A percentile compares a stretch with the other conserved stretches of the same genome.
Evolutionary conservation across 2,329 filamentous ascomycete species (phyloP).

Genomic region (Calonectria hongkongensis): DNA sequence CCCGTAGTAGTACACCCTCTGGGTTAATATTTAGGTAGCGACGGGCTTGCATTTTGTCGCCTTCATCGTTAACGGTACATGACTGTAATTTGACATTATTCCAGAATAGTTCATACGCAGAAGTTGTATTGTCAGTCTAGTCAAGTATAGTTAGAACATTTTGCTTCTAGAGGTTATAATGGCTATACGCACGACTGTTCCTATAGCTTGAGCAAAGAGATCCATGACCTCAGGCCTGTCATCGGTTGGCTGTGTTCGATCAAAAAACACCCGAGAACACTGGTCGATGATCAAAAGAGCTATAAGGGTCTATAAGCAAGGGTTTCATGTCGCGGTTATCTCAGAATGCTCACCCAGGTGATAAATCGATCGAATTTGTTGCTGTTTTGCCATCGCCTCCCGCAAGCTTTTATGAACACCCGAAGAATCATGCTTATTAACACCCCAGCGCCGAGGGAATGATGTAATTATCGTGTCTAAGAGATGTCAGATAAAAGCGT

Average conservation of each 20-base stretch:
- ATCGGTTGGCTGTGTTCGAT: slow-evolving; percentile 55
- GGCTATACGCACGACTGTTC: neutral
- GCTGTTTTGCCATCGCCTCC: slow-evolving; percentile 51
- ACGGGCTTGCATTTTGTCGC: neutral
- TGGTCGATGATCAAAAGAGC: slow-evolving; percentile 64
- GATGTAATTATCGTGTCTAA: slow-evolving; percentile 60
- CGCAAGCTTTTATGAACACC: slow-evolving; percentile 65
- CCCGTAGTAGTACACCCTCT: slow-evolving; percentile 15
- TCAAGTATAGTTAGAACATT: neutral
- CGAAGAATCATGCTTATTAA: slow-evolving; percentile 62
- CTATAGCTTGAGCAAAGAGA: slow-evolving; percentile 16
- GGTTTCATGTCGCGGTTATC: neutral
- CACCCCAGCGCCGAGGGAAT: slow-evolving; percentile 66
- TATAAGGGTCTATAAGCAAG: neutral
- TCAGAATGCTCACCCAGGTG: slow-evolving; percentile 40
- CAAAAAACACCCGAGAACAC: slow-evolving; percentile 64
- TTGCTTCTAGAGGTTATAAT: neutral
- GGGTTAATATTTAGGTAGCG: slow-evolving; percentile 24
- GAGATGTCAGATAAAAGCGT: neutral
- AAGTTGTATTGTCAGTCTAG: slow-evolving; percentile 13
- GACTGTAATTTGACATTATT: slow-evolving; percentile 10
- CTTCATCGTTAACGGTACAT: neutral
- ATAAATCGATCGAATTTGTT: slow-evolving; percentile 57
- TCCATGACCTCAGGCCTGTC: slow-evolving; percentile 31
- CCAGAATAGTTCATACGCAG: slow-evolving; percentile 15